Conservation (phyloP, 2,329 filamentous ascomycete species). For the Colletotrichum coccodes region DNA sequence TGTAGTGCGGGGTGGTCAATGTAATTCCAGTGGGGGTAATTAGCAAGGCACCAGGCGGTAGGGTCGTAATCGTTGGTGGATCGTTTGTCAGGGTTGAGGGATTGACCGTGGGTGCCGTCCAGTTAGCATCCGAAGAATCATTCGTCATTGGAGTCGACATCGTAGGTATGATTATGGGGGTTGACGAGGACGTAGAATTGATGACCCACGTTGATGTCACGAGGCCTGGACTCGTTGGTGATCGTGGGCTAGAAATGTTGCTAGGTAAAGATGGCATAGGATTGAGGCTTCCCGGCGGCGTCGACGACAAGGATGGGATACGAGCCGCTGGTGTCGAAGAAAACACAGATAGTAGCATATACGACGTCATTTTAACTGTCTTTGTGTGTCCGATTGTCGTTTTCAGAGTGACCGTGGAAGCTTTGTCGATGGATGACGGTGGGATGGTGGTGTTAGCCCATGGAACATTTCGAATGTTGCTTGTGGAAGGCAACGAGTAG, state of each 20-base stretch:
- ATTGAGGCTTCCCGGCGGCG: too few relatives aligned
- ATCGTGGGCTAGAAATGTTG: too few relatives aligned
- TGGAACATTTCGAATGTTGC: not conserved
- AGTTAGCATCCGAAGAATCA: not conserved
- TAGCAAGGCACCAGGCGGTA: not conserved
- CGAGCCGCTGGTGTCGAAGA: not conserved
- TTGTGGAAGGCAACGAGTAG: not conserved
- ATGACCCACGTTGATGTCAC: not conserved
- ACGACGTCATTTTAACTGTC: not conserved
- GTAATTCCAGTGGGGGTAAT: not conserved
- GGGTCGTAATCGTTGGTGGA: not conserved
- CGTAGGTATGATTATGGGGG: not conserved
- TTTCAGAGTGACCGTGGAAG: not conserved
- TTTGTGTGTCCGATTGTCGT: not conserved
- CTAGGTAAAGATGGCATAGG: not conserved
- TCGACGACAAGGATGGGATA: too few relatives aligned
- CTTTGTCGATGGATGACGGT: not conserved
- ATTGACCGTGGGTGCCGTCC: not conserved
- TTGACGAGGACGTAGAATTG: not conserved
- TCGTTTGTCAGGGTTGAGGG: not conserved
- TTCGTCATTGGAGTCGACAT: not conserved
- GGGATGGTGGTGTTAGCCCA: not conserved
- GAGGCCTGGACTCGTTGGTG: not conserved
- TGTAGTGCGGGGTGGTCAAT: not conserved
- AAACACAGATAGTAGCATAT: rapidly evolving